These are phyloP conservation scores for Pyrenophora seminiperda DNA, from an alignment of 2,329 filamentous ascomycete species.

Conservation along the genomic window DNA sequence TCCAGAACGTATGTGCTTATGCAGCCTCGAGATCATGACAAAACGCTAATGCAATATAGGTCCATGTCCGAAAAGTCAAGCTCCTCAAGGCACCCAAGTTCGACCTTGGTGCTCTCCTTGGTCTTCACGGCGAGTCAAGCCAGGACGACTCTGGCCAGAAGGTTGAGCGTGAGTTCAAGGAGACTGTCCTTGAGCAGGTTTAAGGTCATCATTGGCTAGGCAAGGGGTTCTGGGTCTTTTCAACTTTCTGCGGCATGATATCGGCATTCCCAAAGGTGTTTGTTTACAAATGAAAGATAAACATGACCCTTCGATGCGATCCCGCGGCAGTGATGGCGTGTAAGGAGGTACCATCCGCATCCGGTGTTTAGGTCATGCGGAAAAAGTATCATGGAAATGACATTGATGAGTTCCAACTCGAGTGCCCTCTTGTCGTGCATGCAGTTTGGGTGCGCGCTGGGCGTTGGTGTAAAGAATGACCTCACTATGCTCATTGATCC, in stretches of 20 bases:
- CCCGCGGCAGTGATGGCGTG: conserved; percentile 45
- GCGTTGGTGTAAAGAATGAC: too few species aligned
- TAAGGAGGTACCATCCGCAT: conserved; percentile 41
- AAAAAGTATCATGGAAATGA: conserved; percentile 47
- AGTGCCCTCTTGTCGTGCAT: conserved; percentile 1
- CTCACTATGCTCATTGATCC: too few species aligned
- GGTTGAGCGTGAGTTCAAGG: conserved; percentile 98
- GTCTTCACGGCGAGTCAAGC: conserved; percentile 95
- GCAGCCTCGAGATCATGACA: not conserved
- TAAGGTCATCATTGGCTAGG: conserved; percentile 61
- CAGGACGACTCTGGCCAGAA: conserved; percentile 97
- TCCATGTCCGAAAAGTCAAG: conserved; percentile 99
- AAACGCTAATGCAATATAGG: conserved; percentile 59
- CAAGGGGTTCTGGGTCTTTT: conserved; percentile 48
- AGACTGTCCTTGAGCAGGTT: conserved; percentile 91
- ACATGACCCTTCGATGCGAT: conserved; percentile 44
- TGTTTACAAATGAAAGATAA: conserved; percentile 50
- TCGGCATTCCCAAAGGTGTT: conserved; percentile 50
- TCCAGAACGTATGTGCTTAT: conserved; percentile 80
- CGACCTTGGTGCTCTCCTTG: conserved; percentile 93
- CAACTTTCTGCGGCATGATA: conserved; percentile 49
- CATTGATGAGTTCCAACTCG: conserved; percentile 39
- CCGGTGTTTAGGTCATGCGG: conserved; percentile 43
- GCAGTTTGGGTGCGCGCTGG: not conserved
- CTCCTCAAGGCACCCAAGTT: conserved; percentile 99